Conservation (phyloP, 1,284 basidiomycete genomes). For the Tremellales sp. region DNA sequence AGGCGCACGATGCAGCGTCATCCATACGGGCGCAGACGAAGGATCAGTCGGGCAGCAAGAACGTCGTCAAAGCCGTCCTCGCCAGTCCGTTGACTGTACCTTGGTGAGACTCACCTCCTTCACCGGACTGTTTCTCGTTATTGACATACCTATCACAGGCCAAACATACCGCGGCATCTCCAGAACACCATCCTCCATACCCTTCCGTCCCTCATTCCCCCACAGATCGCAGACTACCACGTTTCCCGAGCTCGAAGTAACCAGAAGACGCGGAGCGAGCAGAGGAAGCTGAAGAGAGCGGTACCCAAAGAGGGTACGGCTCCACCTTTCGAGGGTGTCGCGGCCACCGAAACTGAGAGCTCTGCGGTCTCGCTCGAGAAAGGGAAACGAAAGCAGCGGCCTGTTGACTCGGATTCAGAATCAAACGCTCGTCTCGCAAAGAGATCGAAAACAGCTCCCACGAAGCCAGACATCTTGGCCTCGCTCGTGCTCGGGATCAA, state of each 20-base stretch:
- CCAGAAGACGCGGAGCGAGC: conserved; percentile 20
- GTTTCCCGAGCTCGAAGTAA: conserved; percentile 35
- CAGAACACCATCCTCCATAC: conserved; percentile 33
- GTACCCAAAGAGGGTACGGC: not conserved
- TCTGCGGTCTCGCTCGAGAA: no score
- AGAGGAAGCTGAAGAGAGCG: conserved; percentile 5
- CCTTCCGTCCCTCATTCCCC: conserved; percentile 30
- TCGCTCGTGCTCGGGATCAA: conserved; percentile 72
- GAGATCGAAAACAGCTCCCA: conserved; percentile 4
- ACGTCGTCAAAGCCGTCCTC: conserved; percentile 35
- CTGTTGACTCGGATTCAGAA: not conserved
- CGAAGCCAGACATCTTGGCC: conserved; percentile 51
- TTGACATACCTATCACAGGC: conserved; percentile 23
- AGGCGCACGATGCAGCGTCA: conserved; percentile 6
- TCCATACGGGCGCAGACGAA: conserved; percentile 22
- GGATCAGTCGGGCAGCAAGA: conserved; percentile 9
- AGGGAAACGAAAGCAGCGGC: conserved; percentile 1
- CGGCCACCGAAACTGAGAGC: no score
- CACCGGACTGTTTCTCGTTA: not conserved
- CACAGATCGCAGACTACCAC: conserved; percentile 37
- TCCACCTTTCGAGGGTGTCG: no score
- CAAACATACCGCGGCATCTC: conserved; percentile 37
- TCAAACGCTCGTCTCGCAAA: not conserved
- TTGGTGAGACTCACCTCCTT: conserved; percentile 40
- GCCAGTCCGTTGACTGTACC: conserved; percentile 37